Percentiles rank a stretch among this genome's conserved stretches.
These are phyloP conservation scores for Cutaneotrichosporon curvatum DNA, from an alignment of 1,284 basidiomycete species.

Conservation along the genomic window DNA sequence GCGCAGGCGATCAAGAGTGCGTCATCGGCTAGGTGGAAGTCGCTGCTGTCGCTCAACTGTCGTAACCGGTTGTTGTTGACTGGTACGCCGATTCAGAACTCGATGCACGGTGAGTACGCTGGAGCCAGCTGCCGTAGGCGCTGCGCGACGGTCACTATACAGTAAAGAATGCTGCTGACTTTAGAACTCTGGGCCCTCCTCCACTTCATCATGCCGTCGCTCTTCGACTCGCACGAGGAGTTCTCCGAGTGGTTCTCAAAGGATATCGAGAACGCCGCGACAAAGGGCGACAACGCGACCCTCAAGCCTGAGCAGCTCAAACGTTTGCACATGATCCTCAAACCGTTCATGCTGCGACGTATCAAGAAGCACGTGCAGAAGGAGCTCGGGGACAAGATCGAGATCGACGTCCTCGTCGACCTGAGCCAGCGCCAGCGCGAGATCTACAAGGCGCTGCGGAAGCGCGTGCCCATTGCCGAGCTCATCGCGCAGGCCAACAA, in stretches of 20 bases:
- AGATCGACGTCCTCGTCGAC: slow-evolving; percentile 92
- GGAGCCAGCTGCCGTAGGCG: no score
- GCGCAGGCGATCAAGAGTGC: slow-evolving; percentile 99
- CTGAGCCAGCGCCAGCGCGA: slow-evolving; percentile 86
- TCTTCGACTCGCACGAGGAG: slow-evolving; percentile 99
- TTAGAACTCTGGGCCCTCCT: slow-evolving; percentile 99
- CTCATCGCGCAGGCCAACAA: slow-evolving; percentile 87
- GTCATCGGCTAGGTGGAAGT: slow-evolving; percentile 96
- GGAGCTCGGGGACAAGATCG: slow-evolving; percentile 99
- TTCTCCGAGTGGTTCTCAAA: slow-evolving; percentile 99
- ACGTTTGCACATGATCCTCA: slow-evolving; percentile 96
- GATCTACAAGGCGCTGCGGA: slow-evolving; percentile 84
- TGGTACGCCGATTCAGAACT: slow-evolving; percentile 98
- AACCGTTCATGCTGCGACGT: slow-evolving; percentile 97
- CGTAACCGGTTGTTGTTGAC: slow-evolving; percentile 92
- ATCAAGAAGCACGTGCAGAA: slow-evolving; percentile 99
- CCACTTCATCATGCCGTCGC: slow-evolving; percentile 99
- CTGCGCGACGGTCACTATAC: slow-evolving; percentile 4
- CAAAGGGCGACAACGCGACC: slow-evolving; percentile 59
- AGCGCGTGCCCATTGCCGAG: slow-evolving; percentile 91
- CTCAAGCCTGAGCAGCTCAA: slow-evolving; percentile 94
- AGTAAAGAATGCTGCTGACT: no score
- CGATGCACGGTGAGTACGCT: slow-evolving; percentile 96
- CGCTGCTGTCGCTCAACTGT: slow-evolving; percentile 89
- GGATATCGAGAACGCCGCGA: slow-evolving; percentile 93